A percentile compares a stretch with the other conserved stretches of the same genome.
Conservation (phyloP, 2,329 filamentous ascomycete genomes). For the Penicillium sp. region DNA sequence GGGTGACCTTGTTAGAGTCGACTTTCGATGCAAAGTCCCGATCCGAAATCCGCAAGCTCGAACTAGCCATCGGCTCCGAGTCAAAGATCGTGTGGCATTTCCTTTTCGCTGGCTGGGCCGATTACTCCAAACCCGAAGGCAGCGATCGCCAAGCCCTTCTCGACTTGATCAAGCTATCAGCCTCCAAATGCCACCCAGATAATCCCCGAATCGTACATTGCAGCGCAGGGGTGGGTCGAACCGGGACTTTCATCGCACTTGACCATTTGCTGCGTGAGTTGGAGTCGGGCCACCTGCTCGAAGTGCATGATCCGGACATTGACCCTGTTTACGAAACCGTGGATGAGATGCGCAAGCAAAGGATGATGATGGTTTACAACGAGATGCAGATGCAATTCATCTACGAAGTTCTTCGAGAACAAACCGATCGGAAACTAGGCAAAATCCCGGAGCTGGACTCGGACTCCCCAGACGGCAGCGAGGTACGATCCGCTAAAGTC, state of each 20-base stretch:
- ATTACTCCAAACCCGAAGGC: slow-evolving; percentile 73
- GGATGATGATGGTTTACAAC: slow-evolving; percentile 93
- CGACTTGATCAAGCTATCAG: slow-evolving; percentile 49
- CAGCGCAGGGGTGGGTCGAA: slow-evolving; percentile 89
- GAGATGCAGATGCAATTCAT: slow-evolving; percentile 81
- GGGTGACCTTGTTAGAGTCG: slow-evolving; percentile 59
- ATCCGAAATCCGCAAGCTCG: slow-evolving; percentile 71
- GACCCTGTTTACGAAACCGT: slow-evolving; percentile 79
- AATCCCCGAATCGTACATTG: slow-evolving; percentile 82
- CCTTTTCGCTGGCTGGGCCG: slow-evolving; percentile 82
- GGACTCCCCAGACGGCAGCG: slow-evolving; percentile 19
- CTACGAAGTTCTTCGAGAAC: slow-evolving; percentile 75
- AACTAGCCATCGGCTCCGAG: slow-evolving; percentile 47
- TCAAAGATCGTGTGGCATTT: slow-evolving; percentile 75
- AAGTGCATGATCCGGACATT: slow-evolving; percentile 43
- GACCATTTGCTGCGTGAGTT: slow-evolving; percentile 85
- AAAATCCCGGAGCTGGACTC: slow-evolving; percentile 15
- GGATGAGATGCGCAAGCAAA: slow-evolving; percentile 75
- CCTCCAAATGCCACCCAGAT: slow-evolving; percentile 44
- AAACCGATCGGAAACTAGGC: slow-evolving; percentile 35
- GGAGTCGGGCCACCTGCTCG: slow-evolving; percentile 64
- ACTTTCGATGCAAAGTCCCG: slow-evolving; percentile 54
- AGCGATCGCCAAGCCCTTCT: slow-evolving; percentile 51
- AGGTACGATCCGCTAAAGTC: slow-evolving; percentile 37
- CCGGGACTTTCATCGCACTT: slow-evolving; percentile 93